Percentiles rank a stretch among this genome's conserved stretches.
These are phyloP conservation scores for Ambrosiella cleistominuta DNA, from an alignment of 2,329 filamentous ascomycete genomes.

Conservation along the genomic window DNA sequence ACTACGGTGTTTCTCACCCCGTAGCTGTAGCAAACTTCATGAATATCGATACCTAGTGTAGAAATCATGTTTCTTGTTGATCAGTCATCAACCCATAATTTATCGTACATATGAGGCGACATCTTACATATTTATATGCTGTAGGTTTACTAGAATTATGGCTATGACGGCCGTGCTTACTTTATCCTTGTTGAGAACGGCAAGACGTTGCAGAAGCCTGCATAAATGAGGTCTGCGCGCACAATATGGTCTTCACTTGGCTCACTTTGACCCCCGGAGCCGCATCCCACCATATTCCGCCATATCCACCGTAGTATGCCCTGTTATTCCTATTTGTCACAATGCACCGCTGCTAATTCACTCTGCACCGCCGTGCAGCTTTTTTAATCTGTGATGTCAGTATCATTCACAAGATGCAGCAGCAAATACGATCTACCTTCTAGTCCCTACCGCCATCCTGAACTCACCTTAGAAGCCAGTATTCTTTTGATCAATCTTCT, in stretches of 20 bases:
- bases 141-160: background rate
- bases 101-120: background rate
- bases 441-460: too few relatives aligned
- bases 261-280: conserved; percentile 1
- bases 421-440: too few relatives aligned
- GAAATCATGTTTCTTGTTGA: background rate
- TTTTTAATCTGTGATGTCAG: too few relatives aligned
- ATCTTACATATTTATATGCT: background rate
- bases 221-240: background rate
- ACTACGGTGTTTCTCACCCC: too few relatives aligned
- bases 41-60: background rate
- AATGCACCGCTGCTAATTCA: background rate
- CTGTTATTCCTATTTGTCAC: background rate
- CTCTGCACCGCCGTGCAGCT: too few relatives aligned
- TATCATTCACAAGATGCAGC: too few relatives aligned
- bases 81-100: background rate
- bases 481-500: too few relatives aligned
- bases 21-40: too few relatives aligned
- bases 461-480: too few relatives aligned
- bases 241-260: conserved; percentile 3
- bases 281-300: background rate
- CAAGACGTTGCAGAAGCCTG: background rate
- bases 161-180: background rate
- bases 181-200: background rate
- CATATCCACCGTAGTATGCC: background rate